Percentiles rank a stretch among this genome's conserved stretches.
Evolutionary conservation across 768 basidiomycete genomes (phyloP).

Genomic region (Glaciozyma antarctica): DNA sequence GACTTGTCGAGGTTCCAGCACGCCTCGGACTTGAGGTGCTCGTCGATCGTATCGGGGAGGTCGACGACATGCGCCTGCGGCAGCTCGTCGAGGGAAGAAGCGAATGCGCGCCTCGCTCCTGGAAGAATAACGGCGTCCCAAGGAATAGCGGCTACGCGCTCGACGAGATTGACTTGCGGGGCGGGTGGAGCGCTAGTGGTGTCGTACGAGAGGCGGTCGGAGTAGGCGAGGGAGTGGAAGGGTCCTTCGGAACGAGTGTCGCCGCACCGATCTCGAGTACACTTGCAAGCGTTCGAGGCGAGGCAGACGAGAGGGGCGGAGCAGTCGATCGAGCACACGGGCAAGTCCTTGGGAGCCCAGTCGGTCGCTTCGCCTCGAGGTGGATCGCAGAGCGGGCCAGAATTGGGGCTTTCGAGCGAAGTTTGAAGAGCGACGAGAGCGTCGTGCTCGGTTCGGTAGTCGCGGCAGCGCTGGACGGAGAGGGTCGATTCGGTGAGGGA

Average conservation of each 20-base stretch:
- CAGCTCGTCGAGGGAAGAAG: slow-evolving; percentile 12
- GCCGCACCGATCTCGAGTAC: slow-evolving; percentile 33
- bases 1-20: slow-evolving; percentile 32
- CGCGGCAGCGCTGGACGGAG: slow-evolving; percentile 24
- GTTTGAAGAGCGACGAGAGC: slow-evolving; percentile 20
- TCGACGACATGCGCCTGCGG: slow-evolving; percentile 27
- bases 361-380: slow-evolving; percentile 23
- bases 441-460: slow-evolving; percentile 31
- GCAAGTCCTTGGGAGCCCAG: slow-evolving; percentile 26
- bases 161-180: slow-evolving; percentile 1
- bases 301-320: slow-evolving; percentile 31
- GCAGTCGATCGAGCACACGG: slow-evolving; percentile 32
- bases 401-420: slow-evolving; percentile 2
- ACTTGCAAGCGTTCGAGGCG: slow-evolving; percentile 32
- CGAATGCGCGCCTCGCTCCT: slow-evolving; percentile 24
- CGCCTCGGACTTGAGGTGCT: slow-evolving; percentile 20
- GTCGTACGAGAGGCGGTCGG: slow-evolving; percentile 13
- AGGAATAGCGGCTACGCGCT: slow-evolving; percentile 23
- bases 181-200: not conserved
- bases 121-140: slow-evolving; percentile 33
- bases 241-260: slow-evolving; percentile 12
- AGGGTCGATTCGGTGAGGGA: slow-evolving; percentile 31
- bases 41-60: slow-evolving; percentile 30
- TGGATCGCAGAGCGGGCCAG: slow-evolving; percentile 11
- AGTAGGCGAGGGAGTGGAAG: slow-evolving; percentile 20